Conservation (phyloP, 2,329 filamentous ascomycete species). For the Myriosclerotinia duriaeana region DNA sequence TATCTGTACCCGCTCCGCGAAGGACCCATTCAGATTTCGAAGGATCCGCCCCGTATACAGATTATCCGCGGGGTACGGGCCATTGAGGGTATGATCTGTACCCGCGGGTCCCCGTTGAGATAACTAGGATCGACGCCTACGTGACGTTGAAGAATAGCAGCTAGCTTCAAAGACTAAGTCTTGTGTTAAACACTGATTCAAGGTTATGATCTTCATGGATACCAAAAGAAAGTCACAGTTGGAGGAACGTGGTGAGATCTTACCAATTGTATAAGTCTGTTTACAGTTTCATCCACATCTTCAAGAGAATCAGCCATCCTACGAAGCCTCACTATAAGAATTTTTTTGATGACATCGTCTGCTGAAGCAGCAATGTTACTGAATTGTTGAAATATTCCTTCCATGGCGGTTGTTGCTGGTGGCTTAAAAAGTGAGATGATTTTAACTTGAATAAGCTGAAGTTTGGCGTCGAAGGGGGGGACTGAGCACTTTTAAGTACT, state of each 20-base stretch:
- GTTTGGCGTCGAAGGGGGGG: neutral
- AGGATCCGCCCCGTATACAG: no score
- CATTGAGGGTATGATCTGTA: no score
- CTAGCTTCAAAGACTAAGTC: no score
- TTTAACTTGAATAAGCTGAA: neutral
- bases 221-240: no score
- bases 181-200: no score
- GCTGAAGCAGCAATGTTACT: neutral
- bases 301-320: neutral
- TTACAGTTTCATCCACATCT: neutral
- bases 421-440: neutral
- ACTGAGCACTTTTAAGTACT: neutral
- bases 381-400: neutral
- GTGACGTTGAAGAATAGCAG: no score
- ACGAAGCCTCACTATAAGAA: neutral
- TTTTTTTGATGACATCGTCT: neutral
- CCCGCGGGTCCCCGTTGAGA: no score
- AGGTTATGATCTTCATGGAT: no score
- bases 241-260: neutral
- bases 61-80: no score
- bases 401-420: neutral
- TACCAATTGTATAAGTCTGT: neutral
- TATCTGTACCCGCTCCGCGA: no score
- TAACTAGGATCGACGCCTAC: no score
- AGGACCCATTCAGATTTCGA: no score